Evolutionary conservation across 1,139 yeast genomes (phyloP).

Genomic region (Hemisphaericaspora xylanilytica): DNA sequence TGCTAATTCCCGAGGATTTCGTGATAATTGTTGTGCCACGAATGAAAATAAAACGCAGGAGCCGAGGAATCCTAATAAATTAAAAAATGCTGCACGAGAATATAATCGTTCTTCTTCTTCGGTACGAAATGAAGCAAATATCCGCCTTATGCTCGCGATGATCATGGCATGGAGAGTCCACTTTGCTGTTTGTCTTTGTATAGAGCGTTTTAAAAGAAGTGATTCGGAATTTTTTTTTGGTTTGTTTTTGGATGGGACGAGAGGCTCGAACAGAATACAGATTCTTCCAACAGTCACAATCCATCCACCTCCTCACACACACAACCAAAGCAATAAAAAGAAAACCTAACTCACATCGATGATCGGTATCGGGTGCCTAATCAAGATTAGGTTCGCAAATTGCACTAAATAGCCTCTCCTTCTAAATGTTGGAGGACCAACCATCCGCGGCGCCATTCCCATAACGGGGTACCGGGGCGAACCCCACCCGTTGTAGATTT

Average conservation of each 20-base stretch:
- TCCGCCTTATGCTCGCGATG: constrained; percentile 66
- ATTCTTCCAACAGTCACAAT: no score
- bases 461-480: no score
- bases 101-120: constrained; percentile 81
- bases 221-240: neutral
- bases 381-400: constrained; percentile 54
- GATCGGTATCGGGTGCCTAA: constrained; percentile 80
- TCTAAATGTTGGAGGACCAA: constrained; percentile 46
- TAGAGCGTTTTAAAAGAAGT: neutral
- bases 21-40: constrained; percentile 65
- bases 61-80: constrained; percentile 74
- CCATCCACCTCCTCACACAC: no score
- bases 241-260: neutral
- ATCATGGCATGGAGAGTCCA: constrained; percentile 33
- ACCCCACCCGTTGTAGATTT: constrained; percentile 41
- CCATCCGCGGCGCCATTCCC: constrained; percentile 75
- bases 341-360: constrained; percentile 49
- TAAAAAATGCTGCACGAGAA: constrained; percentile 80
- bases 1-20: constrained; percentile 36
- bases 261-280: constrained; percentile 4
- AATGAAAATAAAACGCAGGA: constrained; percentile 79
- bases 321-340: constrained; percentile 19
- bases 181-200: no score
- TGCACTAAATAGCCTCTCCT: constrained; percentile 65
- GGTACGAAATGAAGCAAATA: constrained; percentile 78